phyloP scores from a whole-genome alignment of 148 eudicot genomes.

The Amaranthus cruentus region DNA sequence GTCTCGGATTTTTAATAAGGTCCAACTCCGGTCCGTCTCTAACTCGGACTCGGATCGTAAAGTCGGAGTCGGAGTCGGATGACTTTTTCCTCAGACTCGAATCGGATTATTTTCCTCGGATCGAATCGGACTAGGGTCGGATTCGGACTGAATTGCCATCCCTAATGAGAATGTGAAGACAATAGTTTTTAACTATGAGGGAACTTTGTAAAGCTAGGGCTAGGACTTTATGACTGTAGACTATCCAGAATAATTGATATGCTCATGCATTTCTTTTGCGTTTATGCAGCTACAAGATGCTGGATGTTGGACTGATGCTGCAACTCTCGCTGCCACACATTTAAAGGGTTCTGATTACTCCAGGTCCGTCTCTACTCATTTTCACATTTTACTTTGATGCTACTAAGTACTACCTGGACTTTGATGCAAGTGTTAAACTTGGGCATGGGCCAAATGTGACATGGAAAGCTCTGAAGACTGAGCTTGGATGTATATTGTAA shows the following conservation, averaged over 20 bases:
- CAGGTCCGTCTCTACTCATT: slow-evolving; percentile 42
- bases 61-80: too few relatives aligned
- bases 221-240: background rate
- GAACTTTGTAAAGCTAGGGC: background rate
- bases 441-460: background rate
- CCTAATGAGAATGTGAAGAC: too few relatives aligned
- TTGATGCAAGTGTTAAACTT: background rate
- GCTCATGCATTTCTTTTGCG: slow-evolving; percentile 1
- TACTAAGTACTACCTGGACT: background rate
- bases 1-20: too few relatives aligned
- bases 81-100: too few relatives aligned
- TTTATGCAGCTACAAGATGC: slow-evolving; percentile 92
- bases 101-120: too few relatives aligned
- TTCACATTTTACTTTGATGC: background rate
- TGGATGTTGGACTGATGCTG: slow-evolving; percentile 99
- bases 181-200: background rate
- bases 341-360: slow-evolving; percentile 94
- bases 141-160: too few relatives aligned
- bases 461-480: background rate
- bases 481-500: background rate
- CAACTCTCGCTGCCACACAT: slow-evolving; percentile 98
- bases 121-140: too few relatives aligned
- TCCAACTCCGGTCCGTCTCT: too few relatives aligned
- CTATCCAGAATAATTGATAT: background rate
- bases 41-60: too few relatives aligned